Evolutionary conservation across 1,139 yeast species (phyloP).

Genomic region (Saccharomycopsis hybrid): DNA sequence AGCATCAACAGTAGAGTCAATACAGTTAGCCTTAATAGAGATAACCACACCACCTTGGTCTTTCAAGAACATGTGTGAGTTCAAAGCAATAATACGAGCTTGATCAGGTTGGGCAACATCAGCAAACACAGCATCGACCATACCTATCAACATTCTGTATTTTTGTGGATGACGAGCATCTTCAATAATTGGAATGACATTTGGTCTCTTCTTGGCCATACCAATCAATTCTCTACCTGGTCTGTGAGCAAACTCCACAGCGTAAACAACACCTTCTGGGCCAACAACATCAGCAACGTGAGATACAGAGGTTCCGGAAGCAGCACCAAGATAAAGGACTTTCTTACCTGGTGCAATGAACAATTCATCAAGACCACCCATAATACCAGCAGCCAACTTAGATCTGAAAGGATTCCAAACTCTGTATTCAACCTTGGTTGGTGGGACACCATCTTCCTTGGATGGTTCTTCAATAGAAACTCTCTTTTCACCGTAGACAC

Average conservation of each 20-base stretch:
- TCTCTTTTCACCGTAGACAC: constrained; percentile 97
- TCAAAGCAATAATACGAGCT: constrained; percentile 98
- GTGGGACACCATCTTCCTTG: constrained; percentile 77
- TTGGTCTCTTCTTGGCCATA: constrained; percentile 99
- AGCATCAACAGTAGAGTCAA: constrained; percentile 98
- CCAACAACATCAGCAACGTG: constrained; percentile 98
- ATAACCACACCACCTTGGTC: constrained; percentile 98
- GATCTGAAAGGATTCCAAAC: constrained; percentile 99
- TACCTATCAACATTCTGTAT: constrained; percentile 96
- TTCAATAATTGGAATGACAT: constrained; percentile 96
- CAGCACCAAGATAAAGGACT: constrained; percentile 97
- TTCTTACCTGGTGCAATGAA: constrained; percentile 98
- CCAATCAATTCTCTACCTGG: constrained; percentile 99
- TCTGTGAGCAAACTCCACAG: constrained; percentile 98
- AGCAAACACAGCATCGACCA: constrained; percentile 98
- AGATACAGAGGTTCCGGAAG: constrained; percentile 98
- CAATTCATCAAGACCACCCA: constrained; percentile 98
- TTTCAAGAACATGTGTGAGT: constrained; percentile 95
- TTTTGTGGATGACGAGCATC: constrained; percentile 99
- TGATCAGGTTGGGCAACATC: constrained; percentile 99
- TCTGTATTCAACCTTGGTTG: constrained; percentile 96
- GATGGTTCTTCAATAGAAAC: constrained; percentile 88
- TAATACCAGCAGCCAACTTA: constrained; percentile 98
- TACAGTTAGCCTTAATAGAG: constrained; percentile 99
- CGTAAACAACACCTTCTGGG: constrained; percentile 97